These are phyloP conservation scores for Dittrichia graveolens DNA, from an alignment of 129 eudicot genomes.

Conservation along the genomic window DNA sequence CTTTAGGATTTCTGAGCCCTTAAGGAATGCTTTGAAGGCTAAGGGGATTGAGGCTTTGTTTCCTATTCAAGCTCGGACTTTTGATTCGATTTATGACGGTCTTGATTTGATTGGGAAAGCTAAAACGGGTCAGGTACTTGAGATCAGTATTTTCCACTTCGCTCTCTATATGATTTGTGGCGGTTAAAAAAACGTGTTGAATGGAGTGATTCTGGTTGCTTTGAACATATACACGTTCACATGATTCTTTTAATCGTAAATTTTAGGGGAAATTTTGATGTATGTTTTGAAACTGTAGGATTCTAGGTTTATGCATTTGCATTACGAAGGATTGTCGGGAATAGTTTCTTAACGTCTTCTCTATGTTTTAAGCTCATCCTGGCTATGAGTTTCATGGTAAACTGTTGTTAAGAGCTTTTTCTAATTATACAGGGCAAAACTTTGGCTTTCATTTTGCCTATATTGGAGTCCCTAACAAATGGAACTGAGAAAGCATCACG, in stretches of 20 bases:
- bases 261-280: too few relatives aligned
- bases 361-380: not conserved
- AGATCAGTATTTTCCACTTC: not conserved
- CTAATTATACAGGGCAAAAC: slow-evolving; percentile 69
- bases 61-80: slow-evolving; percentile 94
- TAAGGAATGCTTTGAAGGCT: slow-evolving; percentile 61
- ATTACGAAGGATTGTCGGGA: not conserved
- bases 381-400: not conserved
- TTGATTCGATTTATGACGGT: slow-evolving; percentile 65
- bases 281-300: too few relatives aligned
- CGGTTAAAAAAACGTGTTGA: too few relatives aligned
- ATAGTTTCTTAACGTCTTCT: not conserved
- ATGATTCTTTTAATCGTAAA: too few relatives aligned
- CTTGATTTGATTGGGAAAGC: slow-evolving; percentile 95
- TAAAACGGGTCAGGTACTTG: slow-evolving; percentile 91
- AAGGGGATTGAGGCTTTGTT: slow-evolving; percentile 84
- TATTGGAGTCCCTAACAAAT: slow-evolving; percentile 76
- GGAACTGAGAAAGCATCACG: slow-evolving; percentile 60
- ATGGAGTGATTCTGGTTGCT: too few relatives aligned
- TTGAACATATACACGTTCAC: too few relatives aligned
- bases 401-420: not conserved
- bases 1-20: slow-evolving; percentile 70
- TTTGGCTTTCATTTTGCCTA: slow-evolving; percentile 85
- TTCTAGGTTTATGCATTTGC: not conserved
- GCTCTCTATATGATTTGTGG: not conserved